Base-by-base conservation (phyloP, 2,329 filamentous ascomycete genomes). In the Sporothrix brunneoviolacea region DNA sequence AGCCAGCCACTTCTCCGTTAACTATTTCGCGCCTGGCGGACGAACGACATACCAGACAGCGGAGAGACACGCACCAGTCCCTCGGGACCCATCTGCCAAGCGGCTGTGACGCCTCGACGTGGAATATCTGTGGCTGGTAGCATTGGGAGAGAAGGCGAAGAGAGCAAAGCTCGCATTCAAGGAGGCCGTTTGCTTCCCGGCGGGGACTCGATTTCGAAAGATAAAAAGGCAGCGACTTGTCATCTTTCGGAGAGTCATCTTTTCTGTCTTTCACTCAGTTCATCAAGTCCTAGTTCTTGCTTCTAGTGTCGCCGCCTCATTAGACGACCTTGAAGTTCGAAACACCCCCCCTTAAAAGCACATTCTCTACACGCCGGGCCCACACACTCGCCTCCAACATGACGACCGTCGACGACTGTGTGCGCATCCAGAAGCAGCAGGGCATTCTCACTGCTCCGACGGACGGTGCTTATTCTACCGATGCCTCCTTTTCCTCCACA, bases 351-450 rank as follows among this genome's bases (percentile, higher is more conserved):
- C 5, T 5, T 10, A 28, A 10, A 5, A 9, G 2, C 44, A 38
- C 35, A 27, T n/a, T 42, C n/a, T 28, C 28, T 41, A 16, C 3
- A 2, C 8, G 18, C 7, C 12, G n/a, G 18, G 22, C n/a, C 24
- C 10, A n/a, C 21, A 19, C 32, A 21, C n/a, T 16, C 32, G 37
- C n/a, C 44, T 12, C 35, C 43, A 53, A 40, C 15, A 64, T 65
- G 63, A 33, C 60, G 28, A 64, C 58, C 8, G 47, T 64, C 32
- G 58, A 61, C 8, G 58, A 64, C 8, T 57, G 50, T 19, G 44
- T 64, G 37, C 35, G 47, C n/a, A 57, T 55, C 35, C 62, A 62
- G 52, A 57, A 56, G 52, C 36, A 57, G 48, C 36, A 59, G 6
- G 28, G 43, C 35, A 54, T 65, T 35, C 60, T 65, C 27, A 40